Base-by-base conservation (phyloP, 164 flowering plant species). In the Hamamelis virginiana region DNA sequence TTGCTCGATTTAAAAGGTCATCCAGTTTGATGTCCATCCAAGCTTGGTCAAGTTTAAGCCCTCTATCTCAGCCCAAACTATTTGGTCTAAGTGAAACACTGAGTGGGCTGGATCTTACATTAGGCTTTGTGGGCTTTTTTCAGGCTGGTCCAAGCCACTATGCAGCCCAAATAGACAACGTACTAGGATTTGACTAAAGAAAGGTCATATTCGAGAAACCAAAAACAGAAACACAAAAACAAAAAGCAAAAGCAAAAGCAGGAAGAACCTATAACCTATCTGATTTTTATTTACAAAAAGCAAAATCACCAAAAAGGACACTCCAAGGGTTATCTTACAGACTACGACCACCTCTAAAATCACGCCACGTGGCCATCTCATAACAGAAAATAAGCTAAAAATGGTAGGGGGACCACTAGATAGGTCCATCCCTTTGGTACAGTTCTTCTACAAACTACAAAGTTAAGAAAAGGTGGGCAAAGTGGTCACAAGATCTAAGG, bases 401-500 rank as follows among this genome's bases (percentile, higher is more conserved):
- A 16, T 18, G n/a, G 9, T 8, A 22, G 16, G 59, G 23, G 59
- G 27, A 13, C 59, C 27, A 22, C 5, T 23, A 6, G 23, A 47
- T 33, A 9, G 45, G 3, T n/a, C 15, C 25, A 1, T 11, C 15
- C 21, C 14, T 4, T 38, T 28, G 28, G 44, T 28, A 64, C 45
- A 71, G 19, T 51, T 45, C 59, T 64, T 23, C 70, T 50, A 51
- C 69, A 67, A 72, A 66, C 67, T 47, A 57, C 21, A 71, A 79
- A 77, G 79, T 56, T 50, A 50, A 38, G 72, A 69, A 79, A 85
- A 75, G 69, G 70, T 64, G 69, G 77, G n/a, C 16, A 63, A 77
- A 80, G 83, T 77, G 80, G 84, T 86, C 87, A 84, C 87, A 82
- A 47, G 84, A 83, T 59, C 71, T 72, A 71, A 68, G 77, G 81